These are phyloP conservation scores for Neofusicoccum umdonicola DNA, from an alignment of 2,329 filamentous ascomycete species.

Conservation along the genomic window DNA sequence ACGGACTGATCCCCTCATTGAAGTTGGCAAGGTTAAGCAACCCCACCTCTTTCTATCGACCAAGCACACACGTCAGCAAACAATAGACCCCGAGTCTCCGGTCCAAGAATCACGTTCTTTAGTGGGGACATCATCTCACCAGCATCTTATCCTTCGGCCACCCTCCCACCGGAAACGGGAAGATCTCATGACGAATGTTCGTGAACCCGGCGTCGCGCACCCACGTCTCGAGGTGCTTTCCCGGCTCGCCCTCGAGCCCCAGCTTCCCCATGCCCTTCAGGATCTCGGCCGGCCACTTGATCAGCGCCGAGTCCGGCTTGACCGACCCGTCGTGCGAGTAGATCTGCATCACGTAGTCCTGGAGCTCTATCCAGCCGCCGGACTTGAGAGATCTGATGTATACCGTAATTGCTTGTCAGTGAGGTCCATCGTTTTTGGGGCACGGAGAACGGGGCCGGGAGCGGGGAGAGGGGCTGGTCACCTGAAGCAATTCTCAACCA, in stretches of 20 bases:
- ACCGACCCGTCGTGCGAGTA: conserved; percentile 34
- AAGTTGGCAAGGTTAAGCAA: conserved; percentile 27
- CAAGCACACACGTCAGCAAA: neutral
- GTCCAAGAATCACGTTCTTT: too few relatives aligned
- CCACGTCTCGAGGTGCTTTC: conserved; percentile 24
- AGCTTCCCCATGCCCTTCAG: neutral
- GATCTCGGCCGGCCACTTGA: neutral
- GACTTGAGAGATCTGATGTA: conserved; percentile 30
- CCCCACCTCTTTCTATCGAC: conserved; percentile 27
- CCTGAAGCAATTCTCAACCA: conserved; percentile 51
- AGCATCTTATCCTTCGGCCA: conserved; percentile 25
- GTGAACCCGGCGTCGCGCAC: conserved; percentile 25
- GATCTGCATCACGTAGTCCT: conserved; percentile 26
- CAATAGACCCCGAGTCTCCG: neutral
- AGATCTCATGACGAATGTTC: conserved; percentile 30
- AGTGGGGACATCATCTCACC: neutral
- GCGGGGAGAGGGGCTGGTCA: conserved; percentile 25
- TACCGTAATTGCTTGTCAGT: conserved; percentile 44
- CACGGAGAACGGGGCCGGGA: too few relatives aligned
- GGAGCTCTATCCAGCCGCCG: conserved; percentile 34
- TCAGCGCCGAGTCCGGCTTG: conserved; percentile 17
- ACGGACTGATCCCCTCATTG: conserved; percentile 26
- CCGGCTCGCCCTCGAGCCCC: conserved; percentile 16
- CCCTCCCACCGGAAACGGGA: conserved; percentile 26
- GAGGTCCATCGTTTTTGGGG: too few relatives aligned